Evolutionary conservation across 139 green algal species (phyloP).

Genomic region (Ettlia oleoabundans): DNA sequence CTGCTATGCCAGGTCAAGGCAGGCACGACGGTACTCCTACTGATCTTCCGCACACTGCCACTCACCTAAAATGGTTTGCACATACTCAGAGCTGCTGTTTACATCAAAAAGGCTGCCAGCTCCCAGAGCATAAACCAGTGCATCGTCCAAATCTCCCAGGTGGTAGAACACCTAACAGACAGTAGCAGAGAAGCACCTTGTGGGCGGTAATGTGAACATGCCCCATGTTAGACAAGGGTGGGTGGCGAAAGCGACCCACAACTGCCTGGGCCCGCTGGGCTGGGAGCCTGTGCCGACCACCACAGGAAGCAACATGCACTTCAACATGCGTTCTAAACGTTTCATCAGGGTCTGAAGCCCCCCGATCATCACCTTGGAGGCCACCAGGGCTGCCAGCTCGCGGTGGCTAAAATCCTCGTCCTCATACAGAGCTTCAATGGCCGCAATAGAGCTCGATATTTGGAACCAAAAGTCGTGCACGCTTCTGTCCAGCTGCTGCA

Average conservation of each 20-base stretch:
- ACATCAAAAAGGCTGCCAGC: constrained; percentile 95
- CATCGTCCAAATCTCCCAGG: constrained; percentile 95
- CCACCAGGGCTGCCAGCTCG: constrained; percentile 94
- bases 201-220: too few species aligned
- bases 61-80: constrained; percentile 94
- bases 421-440: constrained; percentile 94
- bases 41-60: not conserved
- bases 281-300: not conserved
- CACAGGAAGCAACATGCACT: too few species aligned
- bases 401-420: constrained; percentile 93
- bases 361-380: constrained; percentile 88
- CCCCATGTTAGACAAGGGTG: not conserved
- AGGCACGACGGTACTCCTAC: not conserved
- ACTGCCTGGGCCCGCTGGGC: too few species aligned
- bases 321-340: too few species aligned
- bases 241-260: not conserved
- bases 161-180: constrained; percentile 94
- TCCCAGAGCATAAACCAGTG: constrained; percentile 93
- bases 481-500: constrained; percentile 75
- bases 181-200: not conserved
- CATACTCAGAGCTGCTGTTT: constrained; percentile 89
- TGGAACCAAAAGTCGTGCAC: constrained; percentile 92
- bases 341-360: too few species aligned
- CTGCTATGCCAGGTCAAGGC: too few species aligned
- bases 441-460: constrained; percentile 83